phyloP scores from a whole-genome alignment of 1,284 basidiomycete species.

The Cryptococcus depauperatus region DNA sequence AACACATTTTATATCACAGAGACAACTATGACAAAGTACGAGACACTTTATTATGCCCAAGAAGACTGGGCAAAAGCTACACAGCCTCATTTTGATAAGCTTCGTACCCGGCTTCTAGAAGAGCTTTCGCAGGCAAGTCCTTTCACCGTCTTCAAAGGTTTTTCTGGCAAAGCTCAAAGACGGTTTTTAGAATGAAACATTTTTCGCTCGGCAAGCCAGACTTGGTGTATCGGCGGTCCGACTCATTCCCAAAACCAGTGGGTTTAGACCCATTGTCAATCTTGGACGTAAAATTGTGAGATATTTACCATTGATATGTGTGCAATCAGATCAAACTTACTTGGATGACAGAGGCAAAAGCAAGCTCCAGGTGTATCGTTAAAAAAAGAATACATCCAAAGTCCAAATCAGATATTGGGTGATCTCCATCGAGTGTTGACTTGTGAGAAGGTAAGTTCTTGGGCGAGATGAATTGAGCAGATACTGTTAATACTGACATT shows the following conservation, averaged over 20 bases:
- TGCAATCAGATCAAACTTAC: too few species aligned
- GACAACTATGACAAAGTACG: slow-evolving; percentile 76
- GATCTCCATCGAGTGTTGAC: slow-evolving; percentile 74
- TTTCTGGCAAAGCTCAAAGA: neutral
- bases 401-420: slow-evolving; percentile 67
- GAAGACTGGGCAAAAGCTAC: slow-evolving; percentile 87
- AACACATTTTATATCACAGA: slow-evolving; percentile 93
- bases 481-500: neutral
- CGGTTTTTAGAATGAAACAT: slow-evolving; percentile 11
- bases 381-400: neutral
- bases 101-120: slow-evolving; percentile 47
- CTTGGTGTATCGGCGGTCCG: slow-evolving; percentile 56
- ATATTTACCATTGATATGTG: neutral
- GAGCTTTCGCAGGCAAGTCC: slow-evolving; percentile 33
- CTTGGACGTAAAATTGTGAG: slow-evolving; percentile 57
- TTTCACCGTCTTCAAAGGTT: neutral
- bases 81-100: slow-evolving; percentile 64
- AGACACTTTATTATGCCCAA: slow-evolving; percentile 84
- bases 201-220: slow-evolving; percentile 16
- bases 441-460: slow-evolving; percentile 68
- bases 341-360: too few species aligned
- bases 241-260: slow-evolving; percentile 83
- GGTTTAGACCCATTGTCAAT: slow-evolving; percentile 92
- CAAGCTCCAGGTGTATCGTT: neutral
- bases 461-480: too few species aligned